Percentiles rank a stretch among this genome's conserved stretches.
Evolutionary conservation across 768 basidiomycete species (phyloP).

Genomic region (Leccinum boreale): DNA sequence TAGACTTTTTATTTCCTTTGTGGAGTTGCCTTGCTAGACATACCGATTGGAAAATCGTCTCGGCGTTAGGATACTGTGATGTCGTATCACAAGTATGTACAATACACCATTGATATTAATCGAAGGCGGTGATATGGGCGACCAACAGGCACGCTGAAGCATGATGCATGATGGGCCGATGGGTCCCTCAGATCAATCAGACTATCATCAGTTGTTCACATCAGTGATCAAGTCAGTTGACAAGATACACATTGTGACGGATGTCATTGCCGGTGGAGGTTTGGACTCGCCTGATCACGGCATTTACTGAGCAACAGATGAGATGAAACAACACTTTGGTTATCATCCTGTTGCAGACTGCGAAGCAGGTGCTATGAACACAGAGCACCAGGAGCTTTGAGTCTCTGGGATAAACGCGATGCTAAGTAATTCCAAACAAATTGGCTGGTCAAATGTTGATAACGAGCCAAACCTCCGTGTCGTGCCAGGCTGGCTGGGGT

Average conservation of each 20-base stretch:
- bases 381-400: not conserved
- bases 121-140: not conserved
- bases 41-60: not conserved
- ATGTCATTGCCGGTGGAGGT: not conserved
- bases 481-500: not conserved
- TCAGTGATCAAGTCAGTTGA: not conserved
- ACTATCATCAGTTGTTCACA: not conserved
- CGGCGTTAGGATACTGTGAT: not conserved
- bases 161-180: not conserved
- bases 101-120: not conserved
- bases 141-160: not conserved
- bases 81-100: not conserved
- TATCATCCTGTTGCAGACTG: not conserved
- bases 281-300: not conserved
- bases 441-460: not conserved
- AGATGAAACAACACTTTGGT: not conserved
- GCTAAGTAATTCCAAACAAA: not conserved
- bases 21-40: not conserved
- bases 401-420: not conserved
- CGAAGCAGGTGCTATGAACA: not conserved
- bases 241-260: not conserved
- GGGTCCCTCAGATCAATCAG: not conserved
- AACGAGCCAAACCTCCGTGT: not conserved
- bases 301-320: not conserved
- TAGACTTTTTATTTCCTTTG: not conserved